These are phyloP conservation scores for Tetradesmus obliquus DNA, from an alignment of 139 green algal species.

Conservation along the genomic window DNA sequence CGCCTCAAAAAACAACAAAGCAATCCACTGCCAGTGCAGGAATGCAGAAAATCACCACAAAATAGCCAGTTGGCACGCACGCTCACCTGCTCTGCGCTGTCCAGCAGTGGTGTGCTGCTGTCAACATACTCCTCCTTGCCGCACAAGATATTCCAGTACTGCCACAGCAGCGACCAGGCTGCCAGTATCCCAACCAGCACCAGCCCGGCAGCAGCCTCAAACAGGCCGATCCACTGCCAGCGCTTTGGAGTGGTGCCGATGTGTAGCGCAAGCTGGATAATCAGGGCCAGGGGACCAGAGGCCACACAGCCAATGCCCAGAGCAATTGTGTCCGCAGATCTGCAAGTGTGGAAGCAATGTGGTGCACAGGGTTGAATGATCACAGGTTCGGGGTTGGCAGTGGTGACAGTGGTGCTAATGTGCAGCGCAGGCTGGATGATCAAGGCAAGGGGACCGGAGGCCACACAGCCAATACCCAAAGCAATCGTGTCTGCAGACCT, in stretches of 20 bases:
- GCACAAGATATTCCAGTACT: conserved; percentile 46
- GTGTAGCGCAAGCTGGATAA: conserved; percentile 62
- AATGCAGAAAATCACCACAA: too few relatives aligned
- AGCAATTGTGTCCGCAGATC: conserved; percentile 84
- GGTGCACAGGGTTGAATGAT: too few relatives aligned
- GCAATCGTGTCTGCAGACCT: conserved; percentile 82
- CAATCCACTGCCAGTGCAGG: conserved; percentile 56
- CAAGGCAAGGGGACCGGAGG: conserved; percentile 71
- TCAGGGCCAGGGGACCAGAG: conserved; percentile 71
- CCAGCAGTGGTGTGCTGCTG: conserved; percentile 1
- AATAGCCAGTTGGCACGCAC: too few relatives aligned
- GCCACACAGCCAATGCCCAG: conserved; percentile 69
- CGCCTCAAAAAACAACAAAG: conserved; percentile 65
- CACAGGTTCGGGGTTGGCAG: too few relatives aligned
- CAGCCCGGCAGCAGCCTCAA: conserved; percentile 58
- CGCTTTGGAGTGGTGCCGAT: conserved; percentile 37
- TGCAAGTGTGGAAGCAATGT: conserved; percentile 38
- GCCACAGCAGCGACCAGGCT: conserved; percentile 39
- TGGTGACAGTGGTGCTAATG: too few relatives aligned
- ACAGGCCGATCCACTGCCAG: conserved; percentile 71
- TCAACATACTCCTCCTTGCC: conserved; percentile 41
- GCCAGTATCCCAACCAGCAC: conserved; percentile 38
- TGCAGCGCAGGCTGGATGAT: conserved; percentile 55
- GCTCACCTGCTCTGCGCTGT: not conserved
- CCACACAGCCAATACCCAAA: conserved; percentile 68